These are phyloP conservation scores for Dittrichia graveolens DNA, from an alignment of 129 eudicot genomes.

Conservation along the genomic window DNA sequence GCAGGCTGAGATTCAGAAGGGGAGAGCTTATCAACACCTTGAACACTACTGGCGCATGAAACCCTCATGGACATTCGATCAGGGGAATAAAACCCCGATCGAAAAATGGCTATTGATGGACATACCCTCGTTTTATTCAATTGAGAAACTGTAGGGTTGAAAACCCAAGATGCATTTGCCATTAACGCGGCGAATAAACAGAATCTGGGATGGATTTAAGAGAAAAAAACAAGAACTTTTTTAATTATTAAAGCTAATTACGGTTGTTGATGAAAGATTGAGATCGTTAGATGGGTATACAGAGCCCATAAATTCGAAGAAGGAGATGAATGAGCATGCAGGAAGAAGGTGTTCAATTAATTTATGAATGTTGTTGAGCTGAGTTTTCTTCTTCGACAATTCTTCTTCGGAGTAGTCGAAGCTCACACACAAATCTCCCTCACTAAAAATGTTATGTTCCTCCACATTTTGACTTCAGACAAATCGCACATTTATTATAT, in stretches of 20 bases:
- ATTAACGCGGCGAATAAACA: conserved; percentile 32
- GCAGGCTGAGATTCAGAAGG: conserved; percentile 38
- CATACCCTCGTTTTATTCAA: conserved; percentile 32
- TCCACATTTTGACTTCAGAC: conserved; percentile 9
- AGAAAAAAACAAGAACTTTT: not conserved
- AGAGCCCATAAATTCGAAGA: conserved; percentile 7
- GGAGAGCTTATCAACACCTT: conserved; percentile 49
- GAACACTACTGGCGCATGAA: conserved; percentile 44
- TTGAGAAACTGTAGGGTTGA: conserved; percentile 42
- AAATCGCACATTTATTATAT: not conserved
- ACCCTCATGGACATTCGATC: conserved; percentile 45
- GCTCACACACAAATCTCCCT: conserved; percentile 10
- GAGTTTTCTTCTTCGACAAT: conserved; percentile 30
- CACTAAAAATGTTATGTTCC: conserved; percentile 1
- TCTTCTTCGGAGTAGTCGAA: conserved; percentile 39
- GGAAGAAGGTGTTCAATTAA: conserved; percentile 15
- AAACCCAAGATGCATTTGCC: conserved; percentile 66
- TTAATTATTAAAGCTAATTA: conserved; percentile 19
- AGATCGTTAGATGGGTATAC: conserved; percentile 5
- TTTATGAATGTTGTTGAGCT: not conserved
- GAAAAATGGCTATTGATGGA: conserved; percentile 44
- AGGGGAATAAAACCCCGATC: conserved; percentile 52
- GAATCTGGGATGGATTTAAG: not conserved
- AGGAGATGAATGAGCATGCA: conserved; percentile 25
- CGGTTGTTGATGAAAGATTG: conserved; percentile 25